Conservation (phyloP, 371 early-diverging fungal species). For the Entomophthora muscae region DNA sequence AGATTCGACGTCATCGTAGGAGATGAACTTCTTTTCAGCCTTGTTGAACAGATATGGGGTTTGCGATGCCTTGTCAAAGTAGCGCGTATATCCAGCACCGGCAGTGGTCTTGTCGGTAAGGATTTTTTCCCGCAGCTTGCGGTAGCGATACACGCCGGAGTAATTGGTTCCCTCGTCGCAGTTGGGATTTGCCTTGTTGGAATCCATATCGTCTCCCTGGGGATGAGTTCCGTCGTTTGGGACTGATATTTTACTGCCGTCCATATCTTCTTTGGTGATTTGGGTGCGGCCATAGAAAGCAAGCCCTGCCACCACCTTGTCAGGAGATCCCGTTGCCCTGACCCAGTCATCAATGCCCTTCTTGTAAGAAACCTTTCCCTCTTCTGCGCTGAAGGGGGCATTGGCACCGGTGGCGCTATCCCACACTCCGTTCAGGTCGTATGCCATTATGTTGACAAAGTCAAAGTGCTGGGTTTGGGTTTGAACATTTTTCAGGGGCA, state of each 20-base stretch:
- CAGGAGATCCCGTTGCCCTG: conserved; percentile 32
- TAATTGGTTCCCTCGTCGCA: conserved; percentile 20
- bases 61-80: conserved; percentile 38
- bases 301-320: conserved; percentile 37
- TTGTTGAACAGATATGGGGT: conserved; percentile 54
- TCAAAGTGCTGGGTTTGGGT: conserved; percentile 40
- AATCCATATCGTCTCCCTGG: no score
- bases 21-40: conserved; percentile 26
- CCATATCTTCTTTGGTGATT: conserved; percentile 27
- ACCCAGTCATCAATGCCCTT: conserved; percentile 25
- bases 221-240: no score
- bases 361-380: conserved; percentile 9
- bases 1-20: conserved; percentile 43
- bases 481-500: conserved; percentile 20
- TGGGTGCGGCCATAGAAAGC: conserved; percentile 49
- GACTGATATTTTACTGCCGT: no score
- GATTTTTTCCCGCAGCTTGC: conserved; percentile 32
- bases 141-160: conserved; percentile 42
- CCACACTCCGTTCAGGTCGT: conserved; percentile 35
- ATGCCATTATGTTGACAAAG: conserved; percentile 41
- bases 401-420: conserved; percentile 33
- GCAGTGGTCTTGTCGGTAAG: conserved; percentile 21
- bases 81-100: conserved; percentile 14
- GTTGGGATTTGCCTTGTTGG: conserved; percentile 23
- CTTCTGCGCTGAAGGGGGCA: conserved; percentile 46